Conservation (phyloP, 163 green algal species). For the Trebouxiophyceae sp. region DNA sequence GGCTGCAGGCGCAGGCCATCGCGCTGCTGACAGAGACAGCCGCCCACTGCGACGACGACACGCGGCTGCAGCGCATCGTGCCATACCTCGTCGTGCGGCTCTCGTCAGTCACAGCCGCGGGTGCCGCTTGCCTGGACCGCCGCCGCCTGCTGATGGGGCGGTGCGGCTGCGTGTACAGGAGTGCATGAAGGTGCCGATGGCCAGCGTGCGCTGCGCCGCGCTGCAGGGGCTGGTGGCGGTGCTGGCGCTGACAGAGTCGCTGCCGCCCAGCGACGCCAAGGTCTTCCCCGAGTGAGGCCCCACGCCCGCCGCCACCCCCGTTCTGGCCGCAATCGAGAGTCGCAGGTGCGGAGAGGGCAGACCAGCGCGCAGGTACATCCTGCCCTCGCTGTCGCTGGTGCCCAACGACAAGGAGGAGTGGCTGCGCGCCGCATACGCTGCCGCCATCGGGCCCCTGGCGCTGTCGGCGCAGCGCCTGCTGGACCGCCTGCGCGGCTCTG, state of each 20-base stretch:
- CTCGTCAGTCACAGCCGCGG: neutral
- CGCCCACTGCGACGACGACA: slow-evolving; percentile 67
- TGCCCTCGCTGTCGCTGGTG: slow-evolving; percentile 80
- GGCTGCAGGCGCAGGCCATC: slow-evolving; percentile 38
- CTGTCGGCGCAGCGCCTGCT: slow-evolving; percentile 64
- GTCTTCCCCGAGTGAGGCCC: slow-evolving; percentile 67
- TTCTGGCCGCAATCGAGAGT: neutral
- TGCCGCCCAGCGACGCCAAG: slow-evolving; percentile 54
- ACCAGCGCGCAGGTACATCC: slow-evolving; percentile 68
- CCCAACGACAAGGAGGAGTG: slow-evolving; percentile 73
- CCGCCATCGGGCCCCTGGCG: slow-evolving; percentile 50
- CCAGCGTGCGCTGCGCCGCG: slow-evolving; percentile 39
- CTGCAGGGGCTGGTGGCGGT: slow-evolving; percentile 47
- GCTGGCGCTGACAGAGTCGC: slow-evolving; percentile 26
- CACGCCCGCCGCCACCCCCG: neutral
- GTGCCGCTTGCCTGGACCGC: neutral
- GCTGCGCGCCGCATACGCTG: slow-evolving; percentile 56
- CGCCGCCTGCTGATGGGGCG: too few species aligned
- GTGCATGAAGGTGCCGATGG: slow-evolving; percentile 6
- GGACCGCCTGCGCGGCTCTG: slow-evolving; percentile 27
- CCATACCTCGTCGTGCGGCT: slow-evolving; percentile 75
- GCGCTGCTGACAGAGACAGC: slow-evolving; percentile 52
- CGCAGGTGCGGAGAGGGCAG: neutral
- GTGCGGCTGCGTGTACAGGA: neutral
- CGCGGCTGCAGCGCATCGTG: slow-evolving; percentile 66